Base-by-base conservation (phyloP, 139 green algal genomes). In the Pleodorina starrii region DNA sequence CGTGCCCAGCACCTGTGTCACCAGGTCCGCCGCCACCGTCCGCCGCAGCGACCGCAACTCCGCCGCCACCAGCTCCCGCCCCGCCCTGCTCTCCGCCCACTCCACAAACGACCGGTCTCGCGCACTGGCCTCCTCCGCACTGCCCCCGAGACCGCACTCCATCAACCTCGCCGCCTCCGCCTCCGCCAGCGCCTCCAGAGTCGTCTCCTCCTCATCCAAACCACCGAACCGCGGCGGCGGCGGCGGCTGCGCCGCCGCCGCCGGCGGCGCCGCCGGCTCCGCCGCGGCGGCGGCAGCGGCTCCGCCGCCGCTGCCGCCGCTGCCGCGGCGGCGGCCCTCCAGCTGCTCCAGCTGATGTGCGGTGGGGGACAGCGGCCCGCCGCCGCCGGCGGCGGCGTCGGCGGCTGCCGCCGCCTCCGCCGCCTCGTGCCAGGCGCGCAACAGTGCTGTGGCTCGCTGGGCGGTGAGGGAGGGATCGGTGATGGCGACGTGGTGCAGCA, bases 41-140 rank as follows among this genome's bases (percentile, higher is more conserved):
- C 89, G 77, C 36, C 94, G 88, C 87, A 98, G 73, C 36, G 82
- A 82, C 77, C 94, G 95, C 38, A 98, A 93, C 92, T 97, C 96
- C 9, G 87, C 68, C 1, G 94, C 93, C 29, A 98, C 93, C 43
- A 90, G 73, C 0, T 92, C 88, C 10, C 94, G 91, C 14, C 95
- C 96, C 19, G 63, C 71, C 35, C 46, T 44, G 57, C 92, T 94
- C 90, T 97, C 93, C 44, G 93, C 95, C 96, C 96, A 98, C 0
- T 83, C 90, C 90, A 98, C 86, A 85, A 98, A 96, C 10, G 92
- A 91, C 29, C 23, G 54, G 90, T 97, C 94, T n/a, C 92, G 86
- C 0, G 38, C 38, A 86, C 86, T 35, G 46, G 80, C 60, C 1
- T 40, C 71, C 19, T 81, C 84, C 38, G 81, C 42, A 1, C 42